phyloP scores from a whole-genome alignment of 352 stramenopile genomes.

The Pythium phragmiticola region DNA sequence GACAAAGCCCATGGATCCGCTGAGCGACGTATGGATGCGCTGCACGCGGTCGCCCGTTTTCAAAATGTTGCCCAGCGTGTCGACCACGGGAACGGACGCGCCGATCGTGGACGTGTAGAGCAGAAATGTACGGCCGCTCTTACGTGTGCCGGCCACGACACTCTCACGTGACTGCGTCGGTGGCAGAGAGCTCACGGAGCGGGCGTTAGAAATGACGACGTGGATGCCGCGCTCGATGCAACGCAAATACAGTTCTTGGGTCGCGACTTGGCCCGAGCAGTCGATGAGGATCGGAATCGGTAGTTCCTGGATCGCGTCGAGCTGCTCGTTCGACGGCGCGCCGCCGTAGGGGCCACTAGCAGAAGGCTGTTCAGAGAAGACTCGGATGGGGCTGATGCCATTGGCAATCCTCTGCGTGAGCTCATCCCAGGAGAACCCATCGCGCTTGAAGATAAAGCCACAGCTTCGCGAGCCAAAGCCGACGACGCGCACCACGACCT shows the following conservation, averaged over 20 bases:
- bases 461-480: conserved; percentile 68
- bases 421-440: conserved; percentile 53
- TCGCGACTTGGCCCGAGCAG: conserved; percentile 58
- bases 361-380: conserved; percentile 28
- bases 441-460: conserved; percentile 53
- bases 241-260: conserved; percentile 50
- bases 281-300: conserved; percentile 71
- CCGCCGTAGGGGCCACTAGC: conserved; percentile 30
- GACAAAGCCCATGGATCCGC: conserved; percentile 73
- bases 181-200: conserved; percentile 51
- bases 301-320: conserved; percentile 65
- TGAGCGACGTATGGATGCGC: conserved; percentile 59
- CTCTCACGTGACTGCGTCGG: conserved; percentile 57
- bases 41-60: conserved; percentile 66
- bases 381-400: conserved; percentile 36
- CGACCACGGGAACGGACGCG: conserved; percentile 65
- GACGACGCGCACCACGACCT: conserved; percentile 62
- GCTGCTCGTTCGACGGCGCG: conserved; percentile 44
- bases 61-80: conserved; percentile 75
- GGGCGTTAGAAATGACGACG: conserved; percentile 68
- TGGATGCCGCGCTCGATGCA: conserved; percentile 74
- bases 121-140: conserved; percentile 57
- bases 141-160: conserved; percentile 35
- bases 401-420: conserved; percentile 38
- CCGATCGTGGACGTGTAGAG: conserved; percentile 82